Base-by-base conservation (phyloP, 2,329 filamentous ascomycete genomes). In the Huntiella moniliformis region DNA sequence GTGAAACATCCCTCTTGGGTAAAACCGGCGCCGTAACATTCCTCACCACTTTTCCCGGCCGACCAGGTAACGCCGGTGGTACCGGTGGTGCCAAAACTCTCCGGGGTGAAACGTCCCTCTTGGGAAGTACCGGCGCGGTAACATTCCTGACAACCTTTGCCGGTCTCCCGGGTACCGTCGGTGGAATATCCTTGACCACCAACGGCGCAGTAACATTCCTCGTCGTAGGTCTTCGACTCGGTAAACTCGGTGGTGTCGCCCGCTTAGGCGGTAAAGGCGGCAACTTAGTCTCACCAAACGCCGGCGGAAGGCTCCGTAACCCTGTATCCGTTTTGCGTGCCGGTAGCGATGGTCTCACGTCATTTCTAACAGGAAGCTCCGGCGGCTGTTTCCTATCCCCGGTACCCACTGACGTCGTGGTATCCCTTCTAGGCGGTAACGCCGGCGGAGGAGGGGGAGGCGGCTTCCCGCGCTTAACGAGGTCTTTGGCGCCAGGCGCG, bases 291-390 rank as follows among this genome's bases (percentile, higher is more conserved):
- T 69, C 63, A 44, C 74, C 72, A 41, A 73, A 64, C 0, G 67
- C 57, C 1, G 74, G 74, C 2, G 75, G 72, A 16, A 79, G 56
- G 45, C 67, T 73, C 50, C 72, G 64, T 3, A 28, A 8, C 5
- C 22, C 22, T 3, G 22, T 1, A 3, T 28, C 22, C 37, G 17
- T 45, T 47, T n/a, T 45, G 37, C 37, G 55, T 39, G 44, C 59
- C 55, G 31, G 60, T 56, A 38, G 58, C 56, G 48, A 57, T 57
- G 34, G 64, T 60, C 6, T 57, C 51, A 7, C 63, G 62, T 42
- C 63, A 57, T 40, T 28, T 28, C 22, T 6, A 8, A 28, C 22
- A 28, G 22, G 22, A 1, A 28, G 5, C 1, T 17, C 33, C 6
- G 42, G 33, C 4, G 16, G 32, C 11, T 64, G 64, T 31, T 35